A percentile compares a stretch with the other conserved stretches of the same genome.
phyloP scores from a whole-genome alignment of 768 basidiomycete species.

The Brasilioporus rufonigricans region DNA sequence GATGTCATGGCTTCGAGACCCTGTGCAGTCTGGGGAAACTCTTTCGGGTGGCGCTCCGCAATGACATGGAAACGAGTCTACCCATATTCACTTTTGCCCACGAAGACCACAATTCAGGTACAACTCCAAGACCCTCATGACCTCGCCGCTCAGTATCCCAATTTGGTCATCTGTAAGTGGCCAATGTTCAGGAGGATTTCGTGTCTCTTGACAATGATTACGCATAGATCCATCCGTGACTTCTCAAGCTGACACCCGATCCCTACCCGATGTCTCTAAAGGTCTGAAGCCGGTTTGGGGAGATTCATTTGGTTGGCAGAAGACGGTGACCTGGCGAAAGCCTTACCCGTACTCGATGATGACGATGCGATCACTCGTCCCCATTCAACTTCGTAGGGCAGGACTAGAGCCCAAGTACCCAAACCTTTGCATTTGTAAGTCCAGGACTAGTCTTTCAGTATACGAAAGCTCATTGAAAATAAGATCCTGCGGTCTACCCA shows the following conservation, averaged over 20 bases:
- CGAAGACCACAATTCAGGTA: neutral
- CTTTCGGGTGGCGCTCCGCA: constrained; percentile 23
- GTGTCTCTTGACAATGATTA: neutral
- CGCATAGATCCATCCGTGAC: constrained; percentile 36
- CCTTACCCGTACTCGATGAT: constrained; percentile 16
- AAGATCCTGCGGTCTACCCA: constrained; percentile 43
- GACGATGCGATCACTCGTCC: neutral
- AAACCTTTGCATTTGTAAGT: constrained; percentile 21
- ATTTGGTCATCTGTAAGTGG: constrained; percentile 31
- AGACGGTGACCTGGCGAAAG: constrained; percentile 11
- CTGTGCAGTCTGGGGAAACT: constrained; percentile 21
- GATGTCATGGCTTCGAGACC: constrained; percentile 5
- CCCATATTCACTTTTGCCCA: constrained; percentile 10
- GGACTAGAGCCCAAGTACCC: constrained; percentile 14
- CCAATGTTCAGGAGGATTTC: neutral
- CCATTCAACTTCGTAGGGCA: constrained; percentile 7
- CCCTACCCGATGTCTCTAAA: constrained; percentile 2
- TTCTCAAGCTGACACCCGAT: constrained; percentile 36
- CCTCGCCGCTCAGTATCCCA: constrained; percentile 23
- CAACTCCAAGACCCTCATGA: constrained; percentile 9
- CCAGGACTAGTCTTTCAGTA: neutral
- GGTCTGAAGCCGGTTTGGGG: constrained; percentile 3
- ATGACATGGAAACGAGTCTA: constrained; percentile 23
- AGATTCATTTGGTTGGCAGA: constrained; percentile 23
- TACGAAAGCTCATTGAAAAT: constrained; percentile 1